These are phyloP conservation scores for Penicillium diatomitis DNA, from an alignment of 495 filamentous ascomycete species.

Conservation along the genomic window DNA sequence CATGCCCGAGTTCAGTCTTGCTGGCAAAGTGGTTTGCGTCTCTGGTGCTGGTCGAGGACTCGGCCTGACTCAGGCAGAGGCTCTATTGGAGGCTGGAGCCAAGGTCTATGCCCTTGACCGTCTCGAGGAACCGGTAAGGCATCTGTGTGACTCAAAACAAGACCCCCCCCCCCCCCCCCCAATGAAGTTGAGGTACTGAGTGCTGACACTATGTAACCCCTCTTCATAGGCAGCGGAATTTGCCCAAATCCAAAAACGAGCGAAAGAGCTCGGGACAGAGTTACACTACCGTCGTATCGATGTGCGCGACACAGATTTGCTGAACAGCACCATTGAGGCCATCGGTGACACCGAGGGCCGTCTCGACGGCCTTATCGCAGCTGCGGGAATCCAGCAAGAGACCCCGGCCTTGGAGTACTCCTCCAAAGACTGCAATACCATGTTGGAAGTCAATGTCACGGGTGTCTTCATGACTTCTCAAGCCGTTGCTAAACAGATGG, in stretches of 20 bases:
- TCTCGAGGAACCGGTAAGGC: slow-evolving; percentile 34
- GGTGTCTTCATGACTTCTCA: slow-evolving; percentile 70
- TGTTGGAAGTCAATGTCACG: slow-evolving; percentile 70
- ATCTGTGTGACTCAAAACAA: no score
- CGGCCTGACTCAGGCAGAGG: slow-evolving; percentile 70
- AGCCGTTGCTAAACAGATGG: slow-evolving; percentile 66
- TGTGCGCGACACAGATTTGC: slow-evolving; percentile 62
- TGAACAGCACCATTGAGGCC: slow-evolving; percentile 56
- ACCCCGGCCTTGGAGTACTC: slow-evolving; percentile 61
- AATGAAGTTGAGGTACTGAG: background rate
- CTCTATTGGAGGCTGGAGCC: slow-evolving; percentile 72
- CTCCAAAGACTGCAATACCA: slow-evolving; percentile 54
- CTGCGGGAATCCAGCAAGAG: slow-evolving; percentile 66
- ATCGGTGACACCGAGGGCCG: slow-evolving; percentile 66
- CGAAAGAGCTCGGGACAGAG: slow-evolving; percentile 58
- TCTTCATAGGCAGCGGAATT: slow-evolving; percentile 51
- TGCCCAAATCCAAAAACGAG: slow-evolving; percentile 51
- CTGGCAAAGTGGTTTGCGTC: slow-evolving; percentile 66
- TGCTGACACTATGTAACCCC: slow-evolving; percentile 9
- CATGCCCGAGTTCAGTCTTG: slow-evolving; percentile 72
- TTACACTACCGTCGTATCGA: slow-evolving; percentile 76
- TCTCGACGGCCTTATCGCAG: slow-evolving; percentile 68
- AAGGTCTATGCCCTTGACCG: slow-evolving; percentile 45
- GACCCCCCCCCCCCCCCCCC: no score
- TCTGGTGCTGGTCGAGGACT: slow-evolving; percentile 74